Conservation (phyloP, 2,329 filamentous ascomycete species). For the Pestalotiopsis fici region DNA sequence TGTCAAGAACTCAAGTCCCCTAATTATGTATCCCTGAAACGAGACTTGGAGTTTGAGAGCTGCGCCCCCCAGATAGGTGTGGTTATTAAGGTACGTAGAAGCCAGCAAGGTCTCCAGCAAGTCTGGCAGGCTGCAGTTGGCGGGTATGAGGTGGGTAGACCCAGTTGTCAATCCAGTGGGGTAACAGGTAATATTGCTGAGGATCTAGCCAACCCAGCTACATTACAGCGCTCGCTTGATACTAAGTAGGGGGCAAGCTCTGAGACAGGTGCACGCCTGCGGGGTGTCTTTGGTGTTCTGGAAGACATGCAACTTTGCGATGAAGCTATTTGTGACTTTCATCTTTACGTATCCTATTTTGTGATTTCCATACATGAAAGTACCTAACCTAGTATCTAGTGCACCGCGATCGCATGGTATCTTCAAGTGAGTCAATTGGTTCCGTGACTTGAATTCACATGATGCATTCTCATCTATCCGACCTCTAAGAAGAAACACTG, state of each 20-base stretch:
- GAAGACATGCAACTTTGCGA: neutral
- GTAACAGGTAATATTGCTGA: constrained; percentile 1
- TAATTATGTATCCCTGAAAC: neutral
- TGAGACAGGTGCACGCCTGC: neutral
- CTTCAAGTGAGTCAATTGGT: too few relatives aligned
- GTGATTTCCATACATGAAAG: neutral
- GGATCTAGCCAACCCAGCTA: neutral
- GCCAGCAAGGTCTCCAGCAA: neutral
- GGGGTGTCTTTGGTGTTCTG: neutral
- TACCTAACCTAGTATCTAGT: too few relatives aligned
- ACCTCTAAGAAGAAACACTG: too few relatives aligned
- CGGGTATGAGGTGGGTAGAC: neutral
- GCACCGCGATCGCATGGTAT: too few relatives aligned
- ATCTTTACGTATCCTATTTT: neutral
- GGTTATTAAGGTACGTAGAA: too few relatives aligned
- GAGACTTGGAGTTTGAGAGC: neutral
- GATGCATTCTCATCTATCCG: too few relatives aligned
- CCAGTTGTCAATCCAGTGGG: constrained; percentile 2
- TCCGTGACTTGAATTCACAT: too few relatives aligned
- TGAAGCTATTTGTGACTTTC: neutral
- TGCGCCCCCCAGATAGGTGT: neutral
- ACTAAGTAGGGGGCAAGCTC: too few relatives aligned
- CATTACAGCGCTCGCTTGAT: neutral
- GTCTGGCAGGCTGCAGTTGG: neutral
- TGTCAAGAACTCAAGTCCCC: neutral